Evolutionary conservation across 2,329 filamentous ascomycete species (phyloP).

Genomic region (Verticillium nubilum): DNA sequence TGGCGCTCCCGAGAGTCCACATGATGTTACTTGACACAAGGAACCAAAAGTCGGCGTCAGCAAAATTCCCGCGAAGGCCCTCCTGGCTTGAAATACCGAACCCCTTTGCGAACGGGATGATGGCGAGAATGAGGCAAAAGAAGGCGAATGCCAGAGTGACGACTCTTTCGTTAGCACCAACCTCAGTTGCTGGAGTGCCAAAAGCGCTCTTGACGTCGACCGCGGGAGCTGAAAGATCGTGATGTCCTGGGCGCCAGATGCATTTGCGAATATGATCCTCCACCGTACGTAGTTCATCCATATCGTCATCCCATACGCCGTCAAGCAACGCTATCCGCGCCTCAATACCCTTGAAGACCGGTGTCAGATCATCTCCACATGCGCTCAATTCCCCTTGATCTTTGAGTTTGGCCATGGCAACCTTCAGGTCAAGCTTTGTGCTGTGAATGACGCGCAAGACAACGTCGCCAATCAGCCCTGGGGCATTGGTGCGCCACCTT

Average conservation of each 20-base stretch:
- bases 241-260: neutral
- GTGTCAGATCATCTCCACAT: neutral
- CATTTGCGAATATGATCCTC: neutral
- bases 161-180: neutral
- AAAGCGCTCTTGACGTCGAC: neutral
- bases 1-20: neutral
- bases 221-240: neutral
- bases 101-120: too few relatives aligned
- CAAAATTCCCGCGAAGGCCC: neutral
- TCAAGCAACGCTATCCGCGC: neutral
- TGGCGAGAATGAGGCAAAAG: too few relatives aligned
- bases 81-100: neutral
- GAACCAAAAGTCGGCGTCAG: neutral
- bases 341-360: neutral
- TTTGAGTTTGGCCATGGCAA: neutral
- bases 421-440: neutral
- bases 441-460: neutral
- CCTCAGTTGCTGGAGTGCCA: neutral
- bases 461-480: neutral
- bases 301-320: neutral
- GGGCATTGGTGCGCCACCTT: neutral
- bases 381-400: neutral
- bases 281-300: neutral
- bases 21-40: neutral
- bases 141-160: neutral